Evolutionary conservation across 345 rosid genomes (phyloP), one percentile per base, ranked within the genome.

Genomic region (Bretschneidera sinensis): DNA sequence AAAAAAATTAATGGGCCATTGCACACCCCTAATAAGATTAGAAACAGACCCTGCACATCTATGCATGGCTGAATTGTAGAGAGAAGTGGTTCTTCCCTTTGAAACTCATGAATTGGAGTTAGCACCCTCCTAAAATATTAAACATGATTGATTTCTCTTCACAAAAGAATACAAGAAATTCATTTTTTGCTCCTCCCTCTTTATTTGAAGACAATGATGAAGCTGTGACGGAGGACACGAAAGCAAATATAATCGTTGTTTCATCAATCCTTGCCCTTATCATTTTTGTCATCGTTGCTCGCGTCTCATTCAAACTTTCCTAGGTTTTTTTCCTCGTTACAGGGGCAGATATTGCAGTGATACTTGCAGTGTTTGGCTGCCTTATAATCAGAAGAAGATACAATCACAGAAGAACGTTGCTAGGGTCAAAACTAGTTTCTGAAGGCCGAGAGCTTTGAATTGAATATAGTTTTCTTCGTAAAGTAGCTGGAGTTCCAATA

Each of bases 391-490:
- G 86, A 13, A 52, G 25, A 33, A 82, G 74, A 25, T 81, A 85
- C 80, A 71, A 79, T 49, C 68, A 51, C 34, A 66, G 83, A 34
- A 74, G 83, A 18, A 75, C 51, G 24, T 28, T 78, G 19, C 58
- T 92, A 23, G 87, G 73, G 39, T 78, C 74, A 0, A 75, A 70
- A 34, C 43, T 78, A 48, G 72, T 28, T 19, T 73, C 90, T 0
- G 89, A 85, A 77, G 90, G 92, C 17, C 63, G 63, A 24, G 98
- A 88, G 85, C 87, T 88, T 15, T 75, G 85, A 28, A 76, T 83
- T 18, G 96, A 92, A 60, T 92, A 86, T 67, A 92, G 95, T 63
- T 88, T 92, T 54, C 71, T 92, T 0, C 59, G 98, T 58, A 86
- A 85, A 77, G 95, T 92, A 20, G 95, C 98, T 0, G 95, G 95